Base-by-base conservation (phyloP, 129 eudicot genomes). In the Pulicaria dysenterica region DNA sequence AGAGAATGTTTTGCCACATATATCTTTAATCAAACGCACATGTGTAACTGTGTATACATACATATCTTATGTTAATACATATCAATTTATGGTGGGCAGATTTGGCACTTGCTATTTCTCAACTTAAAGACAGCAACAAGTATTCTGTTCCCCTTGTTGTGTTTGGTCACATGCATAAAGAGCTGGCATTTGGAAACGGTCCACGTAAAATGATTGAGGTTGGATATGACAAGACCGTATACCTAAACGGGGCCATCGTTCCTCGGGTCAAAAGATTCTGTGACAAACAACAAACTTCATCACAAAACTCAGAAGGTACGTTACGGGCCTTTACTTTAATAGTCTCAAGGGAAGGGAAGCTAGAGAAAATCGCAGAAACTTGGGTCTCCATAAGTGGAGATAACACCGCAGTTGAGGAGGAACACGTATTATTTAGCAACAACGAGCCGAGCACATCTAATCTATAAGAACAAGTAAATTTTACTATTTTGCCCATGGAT, bases 121-220 rank as follows among this genome's bases (percentile, higher is more conserved):
- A 74, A 44, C 67, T 92, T 40, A 87, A 89, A 80, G 91, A 74
- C 53, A 78, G 79, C 66, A 73, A 83, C 47, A 67, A 79, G 53
- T 62, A 70, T 74, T 39, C 84, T 13, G 60, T 92, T 68, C 86
- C 93, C 24, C 54, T 92, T 66, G 96, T 92, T 13, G 92, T 87
- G 14, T 89, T 92, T 76, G 98, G 96, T 51, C 98, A 92, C 87
- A 92, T 92, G 98, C 98, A 92, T 72, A 92, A 92, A 62, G 82
- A 74, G 51, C 85, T 92, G 69, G 85, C 88, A 3, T 70, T 64
- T 83, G 90, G 96, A 68, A 82, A 78, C 34, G 95, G 95, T 66
- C 83, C 79, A 49, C 86, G 96, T 47, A 89, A 92, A 77, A 92
- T 92, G 98, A 76, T 92, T 64, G 96, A 78, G 58, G 80, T 85